Base-by-base conservation (phyloP, 2,329 filamentous ascomycete species). In the Sporothrix euskadiensis region DNA sequence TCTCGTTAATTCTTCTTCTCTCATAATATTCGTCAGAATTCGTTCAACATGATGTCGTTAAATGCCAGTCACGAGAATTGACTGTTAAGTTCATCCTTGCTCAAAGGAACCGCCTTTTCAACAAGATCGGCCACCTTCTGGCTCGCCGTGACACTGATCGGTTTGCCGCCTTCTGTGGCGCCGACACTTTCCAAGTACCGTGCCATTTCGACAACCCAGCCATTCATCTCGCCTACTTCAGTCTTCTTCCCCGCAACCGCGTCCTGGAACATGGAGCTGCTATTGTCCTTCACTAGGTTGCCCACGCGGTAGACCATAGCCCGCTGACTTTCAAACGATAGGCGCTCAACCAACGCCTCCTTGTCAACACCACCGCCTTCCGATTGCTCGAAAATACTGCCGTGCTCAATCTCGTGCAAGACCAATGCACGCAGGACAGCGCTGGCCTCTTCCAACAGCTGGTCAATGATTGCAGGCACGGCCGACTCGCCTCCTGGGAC, bases 401-500 rank as follows among this genome's bases (percentile, higher is more conserved):
- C 78, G 57, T 78, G 83, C 74, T 80, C 82, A 3, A 19, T n/a
- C 61, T 89, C 85, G 41, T 94, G 83, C 74, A 88, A 85, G 0
- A 93, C 88, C 9, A 97, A 84, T 12, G 86, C 85, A 73, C 87
- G 88, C 47, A 97, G 88, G n/a, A 97, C 90, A 32, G 86, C 83
- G 69, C 89, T 91, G 5, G 92, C 90, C 79, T 98, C 94, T n/a
- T 84, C 83, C 6, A 97, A 83, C 4, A 98, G 85, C 32, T 88
- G 83, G 61, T 91, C 88, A 79, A 94, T 90, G 5, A 92, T 84
- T 35, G 84, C 84, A 2, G 49, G 19, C 9, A 54, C 14, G 4
- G 49, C 22, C 7, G 44, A 4, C 3, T 30, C 35, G 26, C 22
- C 72, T 0, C 86, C 81, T 14, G 57, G n/a, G 8, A 39, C 35